Evolutionary conservation across 2,329 filamentous ascomycete genomes (phyloP).

Genomic region (Verticillium nonalfalfae): DNA sequence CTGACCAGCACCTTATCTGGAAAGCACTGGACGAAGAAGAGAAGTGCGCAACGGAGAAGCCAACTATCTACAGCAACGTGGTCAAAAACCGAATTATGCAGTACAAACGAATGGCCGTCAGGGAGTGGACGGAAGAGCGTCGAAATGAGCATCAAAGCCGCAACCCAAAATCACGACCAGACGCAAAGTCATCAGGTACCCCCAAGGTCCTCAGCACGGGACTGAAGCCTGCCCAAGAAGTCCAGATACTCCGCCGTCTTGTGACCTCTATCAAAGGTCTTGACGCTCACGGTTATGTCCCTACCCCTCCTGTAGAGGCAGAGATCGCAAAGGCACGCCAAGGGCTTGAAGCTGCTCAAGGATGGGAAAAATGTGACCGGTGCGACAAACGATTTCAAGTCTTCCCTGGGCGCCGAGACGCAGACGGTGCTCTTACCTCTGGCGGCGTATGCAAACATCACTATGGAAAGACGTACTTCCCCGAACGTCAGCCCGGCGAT

Average conservation of each 20-base stretch:
- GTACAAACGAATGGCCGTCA: constrained; percentile 67
- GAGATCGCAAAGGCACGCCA: constrained; percentile 61
- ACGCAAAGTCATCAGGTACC: constrained; percentile 22
- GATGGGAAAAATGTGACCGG: constrained; percentile 85
- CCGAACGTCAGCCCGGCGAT: constrained; percentile 50
- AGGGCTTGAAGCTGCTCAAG: constrained; percentile 60
- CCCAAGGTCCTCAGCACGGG: constrained; percentile 61
- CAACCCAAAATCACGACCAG: background rate
- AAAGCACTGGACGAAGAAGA: constrained; percentile 74
- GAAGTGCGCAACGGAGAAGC: constrained; percentile 58
- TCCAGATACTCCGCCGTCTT: constrained; percentile 55
- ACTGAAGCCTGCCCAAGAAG: constrained; percentile 61
- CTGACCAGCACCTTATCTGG: constrained; percentile 61
- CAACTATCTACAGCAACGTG: constrained; percentile 71
- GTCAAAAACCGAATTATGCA: constrained; percentile 75
- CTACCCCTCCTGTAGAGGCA: constrained; percentile 54
- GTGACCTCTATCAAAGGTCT: constrained; percentile 58
- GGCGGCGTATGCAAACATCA: constrained; percentile 79
- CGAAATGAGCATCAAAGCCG: constrained; percentile 12
- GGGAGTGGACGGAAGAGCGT: constrained; percentile 65
- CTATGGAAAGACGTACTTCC: constrained; percentile 62
- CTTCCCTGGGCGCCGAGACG: constrained; percentile 74
- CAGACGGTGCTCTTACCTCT: constrained; percentile 68
- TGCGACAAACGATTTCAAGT: constrained; percentile 85
- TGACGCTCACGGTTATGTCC: constrained; percentile 70